Base-by-base conservation (phyloP, 176 grass and related monocot genomes). In the Juncus effusus region DNA sequence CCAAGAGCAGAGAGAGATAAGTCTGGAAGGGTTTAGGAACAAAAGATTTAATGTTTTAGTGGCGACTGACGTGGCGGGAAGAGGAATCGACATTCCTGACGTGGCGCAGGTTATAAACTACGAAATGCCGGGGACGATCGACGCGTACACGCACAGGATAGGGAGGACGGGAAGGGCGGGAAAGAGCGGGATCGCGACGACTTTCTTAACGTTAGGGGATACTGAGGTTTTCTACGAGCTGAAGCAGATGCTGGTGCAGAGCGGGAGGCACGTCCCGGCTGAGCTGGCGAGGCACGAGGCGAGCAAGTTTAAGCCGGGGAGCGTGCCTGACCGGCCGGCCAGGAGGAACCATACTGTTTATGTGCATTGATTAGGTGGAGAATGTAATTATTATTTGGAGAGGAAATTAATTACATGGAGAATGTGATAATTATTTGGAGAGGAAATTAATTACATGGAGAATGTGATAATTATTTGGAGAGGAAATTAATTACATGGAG, bases 51-150 rank as follows among this genome's bases (percentile, higher is more conserved):
- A 91, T 82, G 93, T 97, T 82, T 87, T 97, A 79, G 88, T 97
- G 52, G 93, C 93, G 7, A 97, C 93, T 71, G 93, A 97, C 49
- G 93, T 97, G 63, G 88, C 88, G 16, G 93, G 93, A 19, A 87
- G 93, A 89, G 93, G 93, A 75, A 97, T 97, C 77, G 93, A 97
- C 67, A 97, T 97, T 74, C 93, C 93, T 68, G 93, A 97, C 79
- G 93, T 97, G 62, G 93, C 93, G 28, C 85, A 47, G 6, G 93
- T 97, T 16, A 97, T 92, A 59, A 97, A 97, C 63, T 97, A 89
- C 81, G 88, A 97, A 72, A 86, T 97, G 82, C 88, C 93, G 51
- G 65, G 47, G 44, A 83, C 83, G 65, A 36, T 97, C 50, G 88
- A 97, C 57, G 89, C 84, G 74, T 97, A 97, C 59, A 97, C 88